phyloP scores from a whole-genome alignment of 495 filamentous ascomycete species.

The Aeminium ludgeri region DNA sequence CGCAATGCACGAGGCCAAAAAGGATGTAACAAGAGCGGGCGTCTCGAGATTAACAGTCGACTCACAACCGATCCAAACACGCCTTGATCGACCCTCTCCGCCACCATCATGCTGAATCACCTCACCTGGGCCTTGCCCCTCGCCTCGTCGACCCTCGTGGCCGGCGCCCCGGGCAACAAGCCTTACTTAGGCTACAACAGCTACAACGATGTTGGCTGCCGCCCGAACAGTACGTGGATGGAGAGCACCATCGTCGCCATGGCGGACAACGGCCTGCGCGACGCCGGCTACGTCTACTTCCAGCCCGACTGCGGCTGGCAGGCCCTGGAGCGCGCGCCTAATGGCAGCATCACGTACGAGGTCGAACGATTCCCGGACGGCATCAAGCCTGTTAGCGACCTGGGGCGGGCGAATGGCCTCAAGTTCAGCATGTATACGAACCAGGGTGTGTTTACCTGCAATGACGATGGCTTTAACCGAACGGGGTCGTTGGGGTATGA shows the following conservation, averaged over 20 bases:
- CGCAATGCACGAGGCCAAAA: too few relatives aligned
- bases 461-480: not conserved
- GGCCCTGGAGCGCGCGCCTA: not conserved
- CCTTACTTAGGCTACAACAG: constrained; percentile 1
- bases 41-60: too few relatives aligned
- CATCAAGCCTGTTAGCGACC: not conserved
- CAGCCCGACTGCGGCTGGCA: constrained; percentile 5
- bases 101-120: too few relatives aligned
- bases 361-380: not conserved
- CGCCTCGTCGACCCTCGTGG: too few relatives aligned
- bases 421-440: constrained; percentile 1
- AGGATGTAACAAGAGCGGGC: too few relatives aligned
- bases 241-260: not conserved
- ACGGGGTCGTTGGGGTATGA: constrained; percentile 1
- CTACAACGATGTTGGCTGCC: constrained; percentile 1
- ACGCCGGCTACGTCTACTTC: constrained; percentile 1
- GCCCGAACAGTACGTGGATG: not conserved
- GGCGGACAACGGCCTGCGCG: not conserved
- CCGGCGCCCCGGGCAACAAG: not conserved
- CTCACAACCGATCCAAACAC: too few relatives aligned
- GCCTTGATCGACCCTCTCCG: too few relatives aligned
- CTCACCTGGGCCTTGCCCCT: too few relatives aligned
- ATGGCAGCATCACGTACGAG: not conserved
- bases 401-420: not conserved
- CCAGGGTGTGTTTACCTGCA: not conserved